Evolutionary conservation across 495 filamentous ascomycete species (phyloP), one percentile per base, ranked within the genome.

Genomic region (Lasiosphaeriaceae sp.): DNA sequence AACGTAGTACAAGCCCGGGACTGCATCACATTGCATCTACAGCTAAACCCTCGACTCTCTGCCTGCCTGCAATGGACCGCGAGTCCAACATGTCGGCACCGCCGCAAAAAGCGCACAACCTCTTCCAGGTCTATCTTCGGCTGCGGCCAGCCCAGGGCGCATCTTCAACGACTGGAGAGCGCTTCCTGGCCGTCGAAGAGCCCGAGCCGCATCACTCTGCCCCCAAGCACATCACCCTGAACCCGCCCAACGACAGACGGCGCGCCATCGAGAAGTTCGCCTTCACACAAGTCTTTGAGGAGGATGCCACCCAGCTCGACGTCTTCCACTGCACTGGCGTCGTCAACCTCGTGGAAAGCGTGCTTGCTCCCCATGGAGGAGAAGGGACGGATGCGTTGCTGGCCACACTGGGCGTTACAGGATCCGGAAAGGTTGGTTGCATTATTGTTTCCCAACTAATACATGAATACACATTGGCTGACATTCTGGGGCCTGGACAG

Each of bases 61-160:
- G 9, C 24, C 31, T 5, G 24, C 43, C 41, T 19, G 46, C 54
- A 22, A 70, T 65, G 57, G 66, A 65, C 11, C 50, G 56, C 7
- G 59, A 56, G 5, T 55, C 60, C n/a, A 44, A 20, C 37, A 58
- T 64, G 50, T 60, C 61, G 24, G 55, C 59, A 4, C 3, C 9
- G 11, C 47, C 65, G 23, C 61, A 66, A 22, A 75, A 71, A 60
- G 47, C 66, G 14, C 69, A 74, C 17, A 78, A 76, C 47, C 81
- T 97, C 21, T 98, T 98, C 69, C 83, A 97, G 69, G 95, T 98
- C 47, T 97, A 87, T 59, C 84, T 98, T 23, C 88, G 94, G 52
- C 77, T 98, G 37, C 86, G 95, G 2, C 95, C 94, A 16, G 84
- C 91, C 6, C 76, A 71, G 47, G 65, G 64, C 50, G 71, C 60